phyloP scores from a whole-genome alignment of 179 eudicot genomes.

The Actinidia polygama region DNA sequence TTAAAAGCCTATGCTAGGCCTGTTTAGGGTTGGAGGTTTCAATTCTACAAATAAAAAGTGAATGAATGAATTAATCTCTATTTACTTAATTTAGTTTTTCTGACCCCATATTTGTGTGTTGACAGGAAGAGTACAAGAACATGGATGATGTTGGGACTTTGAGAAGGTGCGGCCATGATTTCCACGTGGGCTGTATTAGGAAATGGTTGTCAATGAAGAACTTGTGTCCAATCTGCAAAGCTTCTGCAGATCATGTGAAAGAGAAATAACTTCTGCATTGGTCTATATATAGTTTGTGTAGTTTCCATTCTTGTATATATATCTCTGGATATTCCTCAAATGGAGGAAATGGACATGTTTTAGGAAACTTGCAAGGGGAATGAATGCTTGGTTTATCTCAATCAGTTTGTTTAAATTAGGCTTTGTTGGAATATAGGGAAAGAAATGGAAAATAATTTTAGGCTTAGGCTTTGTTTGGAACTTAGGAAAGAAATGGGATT shows the following conservation, averaged over 20 bases:
- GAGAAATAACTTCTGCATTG: constrained; percentile 29
- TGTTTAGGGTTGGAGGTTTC: neutral
- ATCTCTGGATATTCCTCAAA: neutral
- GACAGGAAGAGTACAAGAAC: constrained; percentile 77
- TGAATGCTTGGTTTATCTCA: no score
- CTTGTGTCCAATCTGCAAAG: constrained; percentile 83
- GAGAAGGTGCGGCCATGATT: constrained; percentile 70
- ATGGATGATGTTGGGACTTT: constrained; percentile 78
- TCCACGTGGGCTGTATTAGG: constrained; percentile 76
- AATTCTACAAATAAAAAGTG: neutral
- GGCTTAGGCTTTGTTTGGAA: no score
- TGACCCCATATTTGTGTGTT: neutral
- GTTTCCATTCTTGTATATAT: constrained; percentile 26
- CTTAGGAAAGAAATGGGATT: no score
- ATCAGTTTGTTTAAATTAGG: no score
- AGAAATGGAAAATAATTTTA: no score
- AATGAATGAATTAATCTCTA: neutral
- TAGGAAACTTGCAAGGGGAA: no score
- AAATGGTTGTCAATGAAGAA: constrained; percentile 88
- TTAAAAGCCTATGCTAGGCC: neutral
- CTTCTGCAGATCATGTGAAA: constrained; percentile 52
- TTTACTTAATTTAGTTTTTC: neutral
- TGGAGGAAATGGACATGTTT: no score
- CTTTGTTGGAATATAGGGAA: no score
- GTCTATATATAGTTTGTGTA: neutral